Evolutionary conservation across 805 yeast genomes (phyloP).

Genomic region (Candida glaebosa): DNA sequence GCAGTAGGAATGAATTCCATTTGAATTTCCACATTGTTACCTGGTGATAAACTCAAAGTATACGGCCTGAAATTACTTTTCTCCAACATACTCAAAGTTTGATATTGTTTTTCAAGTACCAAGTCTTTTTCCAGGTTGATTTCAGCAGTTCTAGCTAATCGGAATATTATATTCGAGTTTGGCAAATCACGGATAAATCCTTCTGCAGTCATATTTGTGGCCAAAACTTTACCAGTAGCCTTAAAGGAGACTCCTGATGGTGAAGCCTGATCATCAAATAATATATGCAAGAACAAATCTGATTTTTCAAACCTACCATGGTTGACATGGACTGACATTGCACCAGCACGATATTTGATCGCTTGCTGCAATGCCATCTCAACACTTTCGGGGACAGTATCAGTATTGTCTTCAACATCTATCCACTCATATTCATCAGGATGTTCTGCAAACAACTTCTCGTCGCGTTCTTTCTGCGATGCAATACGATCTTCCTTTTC

Average conservation of each 20-base stretch:
- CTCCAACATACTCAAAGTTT: constrained; percentile 53
- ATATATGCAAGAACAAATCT: constrained; percentile 51
- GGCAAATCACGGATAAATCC: constrained; percentile 69
- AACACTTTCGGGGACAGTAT: constrained; percentile 35
- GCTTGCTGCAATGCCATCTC: constrained; percentile 52
- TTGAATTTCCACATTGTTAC: constrained; percentile 41
- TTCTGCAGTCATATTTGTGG: constrained; percentile 47
- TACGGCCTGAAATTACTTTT: constrained; percentile 46
- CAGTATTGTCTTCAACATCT: constrained; percentile 36
- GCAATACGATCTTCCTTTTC: constrained; percentile 33
- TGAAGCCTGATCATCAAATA: constrained; percentile 61
- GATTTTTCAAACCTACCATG: constrained; percentile 48
- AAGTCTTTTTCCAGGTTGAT: constrained; percentile 49
- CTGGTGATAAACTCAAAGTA: constrained; percentile 39
- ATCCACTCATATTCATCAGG: constrained; percentile 69
- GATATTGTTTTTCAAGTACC: constrained; percentile 45
- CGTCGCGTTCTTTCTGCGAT: constrained; percentile 46
- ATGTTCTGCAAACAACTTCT: constrained; percentile 48
- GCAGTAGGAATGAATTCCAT: constrained; percentile 62
- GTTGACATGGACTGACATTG: constrained; percentile 50
- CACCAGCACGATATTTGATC: constrained; percentile 58
- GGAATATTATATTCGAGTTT: constrained; percentile 53
- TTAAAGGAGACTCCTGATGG: constrained; percentile 56
- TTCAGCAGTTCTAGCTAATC: constrained; percentile 52
- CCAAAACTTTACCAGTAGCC: constrained; percentile 43